These are phyloP conservation scores for Marchantia paleacea DNA, from an alignment of 225 moss, liverwort and hornwort genomes.

Conservation along the genomic window DNA sequence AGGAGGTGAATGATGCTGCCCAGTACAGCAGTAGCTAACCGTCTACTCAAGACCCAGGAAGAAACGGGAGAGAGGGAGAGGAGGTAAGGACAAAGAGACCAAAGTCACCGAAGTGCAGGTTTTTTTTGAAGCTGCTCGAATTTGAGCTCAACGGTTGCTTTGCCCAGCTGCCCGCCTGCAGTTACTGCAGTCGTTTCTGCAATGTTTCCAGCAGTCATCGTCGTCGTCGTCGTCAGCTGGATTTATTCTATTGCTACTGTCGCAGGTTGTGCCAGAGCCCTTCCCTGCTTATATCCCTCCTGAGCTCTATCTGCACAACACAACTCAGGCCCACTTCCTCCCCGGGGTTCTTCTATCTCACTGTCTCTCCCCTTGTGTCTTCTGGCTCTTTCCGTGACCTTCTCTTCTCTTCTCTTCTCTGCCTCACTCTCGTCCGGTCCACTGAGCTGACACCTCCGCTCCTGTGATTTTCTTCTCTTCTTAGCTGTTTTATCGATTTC, in stretches of 20 bases:
- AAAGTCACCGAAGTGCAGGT: too few species aligned
- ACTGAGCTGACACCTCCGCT: too few species aligned
- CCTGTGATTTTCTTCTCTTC: too few species aligned
- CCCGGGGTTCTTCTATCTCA: neutral
- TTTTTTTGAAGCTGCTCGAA: too few species aligned
- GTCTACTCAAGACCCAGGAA: too few species aligned
- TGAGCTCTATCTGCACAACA: neutral
- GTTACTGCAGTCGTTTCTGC: neutral
- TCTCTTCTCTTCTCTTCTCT: neutral
- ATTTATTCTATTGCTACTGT: neutral
- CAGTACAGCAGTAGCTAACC: too few species aligned
- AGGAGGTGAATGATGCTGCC: too few species aligned
- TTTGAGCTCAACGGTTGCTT: too few species aligned
- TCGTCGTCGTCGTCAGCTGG: neutral
- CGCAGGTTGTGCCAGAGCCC: neutral
- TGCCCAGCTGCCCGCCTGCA: neutral
- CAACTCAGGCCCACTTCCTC: neutral
- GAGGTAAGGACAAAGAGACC: too few species aligned
- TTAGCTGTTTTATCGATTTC: too few species aligned
- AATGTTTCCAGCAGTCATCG: too few species aligned
- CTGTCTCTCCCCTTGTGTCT: neutral
- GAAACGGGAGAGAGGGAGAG: too few species aligned
- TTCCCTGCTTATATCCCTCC: neutral
- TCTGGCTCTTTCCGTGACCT: neutral
- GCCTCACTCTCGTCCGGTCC: neutral